Evolutionary conservation across 2,329 filamentous ascomycete species (phyloP).

Genomic region (Delphinella strobiligena): DNA sequence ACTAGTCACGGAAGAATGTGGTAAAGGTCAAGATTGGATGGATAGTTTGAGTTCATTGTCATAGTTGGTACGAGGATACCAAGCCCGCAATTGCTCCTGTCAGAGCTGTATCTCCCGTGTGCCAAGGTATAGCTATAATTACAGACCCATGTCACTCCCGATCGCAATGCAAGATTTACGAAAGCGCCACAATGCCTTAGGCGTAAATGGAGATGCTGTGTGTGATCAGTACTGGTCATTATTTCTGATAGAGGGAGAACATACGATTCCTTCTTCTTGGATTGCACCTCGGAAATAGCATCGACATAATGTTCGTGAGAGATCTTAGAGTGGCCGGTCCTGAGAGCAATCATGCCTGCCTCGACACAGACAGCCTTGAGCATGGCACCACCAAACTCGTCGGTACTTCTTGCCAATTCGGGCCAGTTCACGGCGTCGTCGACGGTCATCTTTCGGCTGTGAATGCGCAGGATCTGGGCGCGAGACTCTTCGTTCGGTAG

Average conservation of each 20-base stretch:
- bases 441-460: slow-evolving; percentile 96
- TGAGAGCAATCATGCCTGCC: slow-evolving; percentile 95
- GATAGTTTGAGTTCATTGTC: neutral
- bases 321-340: slow-evolving; percentile 91
- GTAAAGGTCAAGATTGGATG: neutral
- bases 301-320: slow-evolving; percentile 98
- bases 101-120: neutral
- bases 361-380: slow-evolving; percentile 98
- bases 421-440: slow-evolving; percentile 90
- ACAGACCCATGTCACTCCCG: slow-evolving; percentile 6
- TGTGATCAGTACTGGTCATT: neutral
- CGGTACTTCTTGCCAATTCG: slow-evolving; percentile 88
- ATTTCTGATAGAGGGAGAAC: neutral
- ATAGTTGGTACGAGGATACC: neutral
- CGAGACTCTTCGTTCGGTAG: slow-evolving; percentile 95
- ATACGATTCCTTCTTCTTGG: slow-evolving; percentile 72
- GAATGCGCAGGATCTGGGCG: slow-evolving; percentile 93
- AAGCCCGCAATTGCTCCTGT: neutral
- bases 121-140: slow-evolving; percentile 4
- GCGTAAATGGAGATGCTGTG: slow-evolving; percentile 10
- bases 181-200: slow-evolving; percentile 3
- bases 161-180: slow-evolving; percentile 5
- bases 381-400: slow-evolving; percentile 96
- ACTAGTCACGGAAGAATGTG: neutral
- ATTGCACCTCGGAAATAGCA: slow-evolving; percentile 90